phyloP scores from a whole-genome alignment of 108 stramenopile genomes.

The Pseudonitzschia multiseries region DNA sequence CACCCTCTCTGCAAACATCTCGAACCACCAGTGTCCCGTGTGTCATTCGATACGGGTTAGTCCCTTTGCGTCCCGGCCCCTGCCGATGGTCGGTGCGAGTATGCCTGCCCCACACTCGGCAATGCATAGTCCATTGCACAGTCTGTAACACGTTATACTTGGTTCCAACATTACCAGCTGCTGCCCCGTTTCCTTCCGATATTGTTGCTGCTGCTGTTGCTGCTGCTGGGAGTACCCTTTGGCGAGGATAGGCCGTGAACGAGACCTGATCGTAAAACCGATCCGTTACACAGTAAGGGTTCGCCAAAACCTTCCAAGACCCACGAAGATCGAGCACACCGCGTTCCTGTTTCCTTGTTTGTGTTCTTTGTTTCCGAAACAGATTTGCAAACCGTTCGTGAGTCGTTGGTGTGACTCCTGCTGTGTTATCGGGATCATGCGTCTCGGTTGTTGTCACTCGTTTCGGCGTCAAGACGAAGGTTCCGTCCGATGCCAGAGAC shows the following conservation, averaged over 20 bases:
- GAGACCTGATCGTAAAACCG: constrained; percentile 66
- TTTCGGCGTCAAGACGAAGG: constrained; percentile 37
- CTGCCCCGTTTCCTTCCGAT: neutral
- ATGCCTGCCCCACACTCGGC: constrained; percentile 29
- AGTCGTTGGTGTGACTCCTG: neutral
- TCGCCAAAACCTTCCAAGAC: constrained; percentile 59
- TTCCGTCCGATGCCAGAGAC: constrained; percentile 43
- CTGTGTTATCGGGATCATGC: neutral
- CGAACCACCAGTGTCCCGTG: constrained; percentile 24
- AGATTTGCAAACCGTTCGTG: neutral
- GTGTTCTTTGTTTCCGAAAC: neutral
- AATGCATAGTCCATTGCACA: constrained; percentile 7
- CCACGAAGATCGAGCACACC: constrained; percentile 42
- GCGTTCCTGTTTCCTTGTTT: neutral
- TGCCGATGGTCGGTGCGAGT: neutral
- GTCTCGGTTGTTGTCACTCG: neutral
- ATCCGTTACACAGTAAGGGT: constrained; percentile 86
- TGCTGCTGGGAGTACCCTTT: neutral
- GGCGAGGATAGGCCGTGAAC: constrained; percentile 58
- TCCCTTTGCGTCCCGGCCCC: neutral
- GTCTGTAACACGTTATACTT: neutral
- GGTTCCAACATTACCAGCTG: neutral
- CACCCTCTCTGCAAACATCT: neutral
- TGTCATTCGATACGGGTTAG: constrained; percentile 20
- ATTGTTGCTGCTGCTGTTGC: neutral